These are phyloP conservation scores for Paraleonurus japonicus DNA, from an alignment of 257 asterid species.

Conservation along the genomic window DNA sequence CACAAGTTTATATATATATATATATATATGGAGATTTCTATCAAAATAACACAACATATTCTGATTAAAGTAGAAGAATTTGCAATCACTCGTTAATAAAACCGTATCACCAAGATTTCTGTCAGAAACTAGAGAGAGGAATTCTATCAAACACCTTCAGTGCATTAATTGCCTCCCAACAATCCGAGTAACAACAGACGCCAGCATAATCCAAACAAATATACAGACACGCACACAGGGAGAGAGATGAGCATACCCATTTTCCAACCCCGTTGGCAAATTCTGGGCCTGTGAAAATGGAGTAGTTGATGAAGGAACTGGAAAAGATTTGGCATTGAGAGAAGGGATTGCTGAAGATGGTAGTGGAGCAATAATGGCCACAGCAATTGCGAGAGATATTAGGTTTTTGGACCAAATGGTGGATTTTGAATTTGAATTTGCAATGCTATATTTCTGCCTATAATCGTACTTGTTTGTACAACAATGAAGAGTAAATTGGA, in stretches of 20 bases:
- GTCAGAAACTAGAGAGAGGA: neutral
- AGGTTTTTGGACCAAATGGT: conserved; percentile 37
- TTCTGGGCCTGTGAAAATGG: conserved; percentile 86
- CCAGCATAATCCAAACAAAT: neutral
- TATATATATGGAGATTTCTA: neutral
- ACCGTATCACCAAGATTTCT: neutral
- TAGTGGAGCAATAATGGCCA: conserved; percentile 58
- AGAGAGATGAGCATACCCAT: conserved; percentile 47
- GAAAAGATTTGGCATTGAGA: conserved; percentile 42
- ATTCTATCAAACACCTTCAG: neutral
- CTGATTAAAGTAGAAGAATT: neutral
- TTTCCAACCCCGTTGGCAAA: conserved; percentile 70
- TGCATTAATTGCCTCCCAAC: neutral
- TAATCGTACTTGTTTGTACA: neutral
- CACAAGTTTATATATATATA: too few species aligned
- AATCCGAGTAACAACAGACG: neutral
- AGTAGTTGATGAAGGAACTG: conserved; percentile 45
- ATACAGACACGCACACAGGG: too few species aligned
- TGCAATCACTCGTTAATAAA: conserved; percentile 4
- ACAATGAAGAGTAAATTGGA: conserved; percentile 5
- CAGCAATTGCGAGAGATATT: conserved; percentile 61
- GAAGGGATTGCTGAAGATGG: conserved; percentile 76
- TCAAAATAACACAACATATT: neutral
- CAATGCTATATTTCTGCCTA: neutral
- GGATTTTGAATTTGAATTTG: conserved; percentile 5